Evolutionary conservation across 768 basidiomycete species (phyloP).

Genomic region (Russula lepida): DNA sequence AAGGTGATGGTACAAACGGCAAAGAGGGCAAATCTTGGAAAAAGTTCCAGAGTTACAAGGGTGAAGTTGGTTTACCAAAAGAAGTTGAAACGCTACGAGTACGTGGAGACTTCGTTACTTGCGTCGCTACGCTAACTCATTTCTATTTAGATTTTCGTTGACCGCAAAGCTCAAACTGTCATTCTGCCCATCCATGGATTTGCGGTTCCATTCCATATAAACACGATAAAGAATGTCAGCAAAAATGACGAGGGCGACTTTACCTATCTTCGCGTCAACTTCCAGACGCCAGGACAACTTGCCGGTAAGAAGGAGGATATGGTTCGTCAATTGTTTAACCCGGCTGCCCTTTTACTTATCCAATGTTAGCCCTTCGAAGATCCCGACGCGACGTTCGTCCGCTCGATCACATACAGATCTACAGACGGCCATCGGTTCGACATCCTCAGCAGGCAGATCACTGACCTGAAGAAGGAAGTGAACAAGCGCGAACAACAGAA

Average conservation of each 20-base stretch:
- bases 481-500: conserved; percentile 96
- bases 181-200: conserved; percentile 91
- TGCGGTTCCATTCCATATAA: conserved; percentile 96
- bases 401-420: conserved; percentile 90
- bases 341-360: not conserved
- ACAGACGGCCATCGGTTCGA: conserved; percentile 86
- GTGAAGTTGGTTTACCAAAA: conserved; percentile 83
- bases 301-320: conserved; percentile 99
- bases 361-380: conserved; percentile 80
- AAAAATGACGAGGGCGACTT: conserved; percentile 96
- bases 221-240: conserved; percentile 95
- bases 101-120: conserved; percentile 25
- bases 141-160: conserved; percentile 73
- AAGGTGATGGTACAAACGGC: conserved; percentile 60
- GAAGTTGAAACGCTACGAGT: conserved; percentile 77
- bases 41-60: conserved; percentile 93
- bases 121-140: not conserved
- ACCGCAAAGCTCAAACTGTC: conserved; percentile 83
- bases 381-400: conserved; percentile 91
- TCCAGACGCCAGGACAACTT: conserved; percentile 95
- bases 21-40: conserved; percentile 94
- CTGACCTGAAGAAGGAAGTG: conserved; percentile 90
- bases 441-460: conserved; percentile 83
- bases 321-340: conserved; percentile 31
- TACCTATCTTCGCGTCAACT: conserved; percentile 93